Base-by-base conservation (phyloP, 192 early-diverging fungal genomes). In the Phlyctochytrium planicorne region DNA sequence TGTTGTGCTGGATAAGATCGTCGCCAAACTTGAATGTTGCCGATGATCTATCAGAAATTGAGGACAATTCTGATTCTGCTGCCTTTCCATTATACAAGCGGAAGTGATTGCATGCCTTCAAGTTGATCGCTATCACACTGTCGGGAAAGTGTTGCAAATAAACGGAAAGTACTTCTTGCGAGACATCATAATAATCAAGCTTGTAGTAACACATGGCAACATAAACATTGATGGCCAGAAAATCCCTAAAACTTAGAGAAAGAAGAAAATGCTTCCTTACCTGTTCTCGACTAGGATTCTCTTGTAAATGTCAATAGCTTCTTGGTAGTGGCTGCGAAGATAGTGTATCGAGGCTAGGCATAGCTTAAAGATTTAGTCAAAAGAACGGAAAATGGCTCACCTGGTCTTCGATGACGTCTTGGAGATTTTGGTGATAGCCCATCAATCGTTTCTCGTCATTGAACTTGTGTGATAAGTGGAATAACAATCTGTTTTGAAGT, bases 171-270 rank as follows among this genome's bases (percentile, higher is more conserved):
- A 87, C 85, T 72, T 87, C 85, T 60, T 87, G 85, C 35, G 82
- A 82, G 12, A 87, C 85, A 64, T 87, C 85, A 66, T 87, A 85
- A 73, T 87, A 87, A 71, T 87, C 85, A 30, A 87, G 74, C 67
- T 87, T 87, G 72, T 87, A 87, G 76, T 87, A 87, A 65, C 85
- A 87, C 79, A 87, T 83, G 37, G 85, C 85, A 20, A 84, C 77
- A 53, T 87, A 87, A 23, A 84, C 85, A 70, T 87, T 87, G 52
- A 84, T 78, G 25, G 85, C 82, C 10, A 85, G 68, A 53, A 74
- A 87, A 17, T 87, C 82, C 33, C 83, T 78, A 27, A 25, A 47
- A 36, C 16, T 53, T 20, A 65, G 23, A 25, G 31, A 69, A 75
- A 74, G 34, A 17, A 12, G 34, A n/a, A 35, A 16, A 70, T 73